Percentiles rank a stretch among this genome's conserved stretches.
Conservation (phyloP, 768 basidiomycete species). For the Leccinum pellstonianum region DNA sequence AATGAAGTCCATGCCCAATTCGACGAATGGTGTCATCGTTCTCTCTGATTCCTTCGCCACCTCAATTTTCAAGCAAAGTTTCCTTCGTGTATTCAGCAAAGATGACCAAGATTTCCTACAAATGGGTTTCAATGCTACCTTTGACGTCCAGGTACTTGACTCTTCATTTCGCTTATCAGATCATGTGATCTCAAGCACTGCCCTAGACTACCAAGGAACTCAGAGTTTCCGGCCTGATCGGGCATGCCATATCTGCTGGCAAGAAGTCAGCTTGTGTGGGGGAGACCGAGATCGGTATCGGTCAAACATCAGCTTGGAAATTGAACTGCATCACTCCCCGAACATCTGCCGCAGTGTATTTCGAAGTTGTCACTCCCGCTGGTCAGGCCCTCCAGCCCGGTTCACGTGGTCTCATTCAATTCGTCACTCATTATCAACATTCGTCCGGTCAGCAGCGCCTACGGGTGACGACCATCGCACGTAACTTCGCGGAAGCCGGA, state of each 20-base stretch:
- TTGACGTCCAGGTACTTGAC: constrained; percentile 83
- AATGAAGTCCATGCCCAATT: constrained; percentile 95
- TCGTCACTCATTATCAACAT: constrained; percentile 98
- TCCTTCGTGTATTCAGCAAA: constrained; percentile 89
- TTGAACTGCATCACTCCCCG: constrained; percentile 86
- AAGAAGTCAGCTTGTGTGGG: constrained; percentile 97
- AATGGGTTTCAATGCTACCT: constrained; percentile 99
- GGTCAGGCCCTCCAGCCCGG: constrained; percentile 89
- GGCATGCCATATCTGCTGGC: constrained; percentile 94
- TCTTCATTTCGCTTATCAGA: neutral
- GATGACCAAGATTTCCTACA: constrained; percentile 88
- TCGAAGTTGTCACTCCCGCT: constrained; percentile 97
- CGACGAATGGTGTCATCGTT: constrained; percentile 95
- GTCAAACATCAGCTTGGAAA: constrained; percentile 98
- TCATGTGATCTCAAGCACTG: constrained; percentile 3
- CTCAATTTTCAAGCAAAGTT: constrained; percentile 98
- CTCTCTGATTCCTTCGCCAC: constrained; percentile 96
- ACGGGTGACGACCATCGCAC: constrained; percentile 97
- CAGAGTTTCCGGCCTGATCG: constrained; percentile 96
- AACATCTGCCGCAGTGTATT: constrained; percentile 90
- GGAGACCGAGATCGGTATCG: constrained; percentile 98
- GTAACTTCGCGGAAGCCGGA: constrained; percentile 97
- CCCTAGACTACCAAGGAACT: constrained; percentile 94
- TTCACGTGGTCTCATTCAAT: constrained; percentile 93
- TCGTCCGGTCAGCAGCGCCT: constrained; percentile 92